phyloP scores from a whole-genome alignment of 768 basidiomycete species.

The Holtermanniella nyarrowii region DNA sequence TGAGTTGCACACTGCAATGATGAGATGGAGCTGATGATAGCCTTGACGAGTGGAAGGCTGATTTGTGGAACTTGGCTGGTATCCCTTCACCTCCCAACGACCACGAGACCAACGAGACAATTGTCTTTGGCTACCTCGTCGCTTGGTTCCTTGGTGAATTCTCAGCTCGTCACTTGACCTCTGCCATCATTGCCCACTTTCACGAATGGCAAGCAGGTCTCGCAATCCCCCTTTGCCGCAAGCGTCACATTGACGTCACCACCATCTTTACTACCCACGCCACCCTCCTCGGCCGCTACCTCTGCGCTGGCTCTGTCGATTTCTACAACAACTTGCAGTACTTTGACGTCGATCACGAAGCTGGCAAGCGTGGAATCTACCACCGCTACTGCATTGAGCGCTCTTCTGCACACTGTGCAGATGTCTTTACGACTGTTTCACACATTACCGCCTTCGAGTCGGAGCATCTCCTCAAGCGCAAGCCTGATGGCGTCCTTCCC shows the following conservation, averaged over 20 bases:
- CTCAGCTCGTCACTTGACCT: constrained; percentile 57
- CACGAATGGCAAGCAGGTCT: constrained; percentile 99
- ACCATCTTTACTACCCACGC: constrained; percentile 99
- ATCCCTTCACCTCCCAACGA: constrained; percentile 95
- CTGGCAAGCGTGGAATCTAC: constrained; percentile 97
- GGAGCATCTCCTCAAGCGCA: constrained; percentile 92
- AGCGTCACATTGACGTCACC: constrained; percentile 93
- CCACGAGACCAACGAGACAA: constrained; percentile 95
- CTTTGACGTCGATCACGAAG: constrained; percentile 99
- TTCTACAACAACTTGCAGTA: constrained; percentile 99
- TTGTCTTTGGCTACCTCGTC: constrained; percentile 93
- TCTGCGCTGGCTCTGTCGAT: constrained; percentile 95
- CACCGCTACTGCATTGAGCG: constrained; percentile 97
- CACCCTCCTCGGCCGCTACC: constrained; percentile 93
- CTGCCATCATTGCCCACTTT: constrained; percentile 92
- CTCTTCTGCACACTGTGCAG: constrained; percentile 84
- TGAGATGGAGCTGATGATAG: constrained; percentile 6
- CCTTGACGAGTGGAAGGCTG: constrained; percentile 97
- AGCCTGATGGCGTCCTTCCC: constrained; percentile 89
- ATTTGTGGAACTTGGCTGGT: constrained; percentile 95
- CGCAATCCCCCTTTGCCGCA: constrained; percentile 79
- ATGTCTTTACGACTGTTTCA: constrained; percentile 95
- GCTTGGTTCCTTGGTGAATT: constrained; percentile 97
- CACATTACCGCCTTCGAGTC: constrained; percentile 97
- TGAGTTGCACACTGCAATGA: constrained; percentile 4